Conservation (phyloP, 2,329 filamentous ascomycete genomes). For the Simplicillium aogashimaense region DNA sequence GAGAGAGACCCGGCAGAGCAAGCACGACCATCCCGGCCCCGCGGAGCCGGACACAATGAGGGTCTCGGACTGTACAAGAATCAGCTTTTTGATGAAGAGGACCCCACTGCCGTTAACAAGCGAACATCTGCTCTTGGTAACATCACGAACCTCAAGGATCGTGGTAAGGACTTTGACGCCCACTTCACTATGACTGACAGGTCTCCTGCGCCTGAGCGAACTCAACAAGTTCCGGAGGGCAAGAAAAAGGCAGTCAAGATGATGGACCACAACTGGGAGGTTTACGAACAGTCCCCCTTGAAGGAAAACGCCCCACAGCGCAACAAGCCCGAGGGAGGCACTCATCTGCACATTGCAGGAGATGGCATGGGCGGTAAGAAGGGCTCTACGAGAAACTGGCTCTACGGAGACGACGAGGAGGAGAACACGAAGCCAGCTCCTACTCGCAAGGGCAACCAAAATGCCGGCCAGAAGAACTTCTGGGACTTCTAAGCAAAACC, state of each 20-base stretch:
- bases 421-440: constrained; percentile 14
- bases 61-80: constrained; percentile 66
- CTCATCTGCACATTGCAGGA: constrained; percentile 20
- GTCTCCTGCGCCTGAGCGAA: constrained; percentile 38
- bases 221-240: constrained; percentile 41
- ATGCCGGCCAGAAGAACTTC: constrained; percentile 27
- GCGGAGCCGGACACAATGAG: constrained; percentile 53
- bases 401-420: constrained; percentile 27
- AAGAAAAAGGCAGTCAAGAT: constrained; percentile 62
- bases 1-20: constrained; percentile 41
- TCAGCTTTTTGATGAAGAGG: constrained; percentile 56
- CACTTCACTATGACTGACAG: constrained; percentile 72
- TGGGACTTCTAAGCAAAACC: constrained; percentile 35
- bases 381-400: constrained; percentile 45
- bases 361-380: constrained; percentile 58
- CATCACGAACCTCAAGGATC: constrained; percentile 64
- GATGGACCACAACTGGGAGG: constrained; percentile 57
- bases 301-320: constrained; percentile 34
- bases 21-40: constrained; percentile 36
- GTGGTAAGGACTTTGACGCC: constrained; percentile 64
- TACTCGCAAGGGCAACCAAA: constrained; percentile 23
- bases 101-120: constrained; percentile 26
- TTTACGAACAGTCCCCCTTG: constrained; percentile 46
- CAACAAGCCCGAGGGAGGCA: constrained; percentile 7
- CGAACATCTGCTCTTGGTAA: constrained; percentile 41